These are phyloP conservation scores for Fusarium newnesense DNA, from an alignment of 2,329 filamentous ascomycete species.

Conservation along the genomic window DNA sequence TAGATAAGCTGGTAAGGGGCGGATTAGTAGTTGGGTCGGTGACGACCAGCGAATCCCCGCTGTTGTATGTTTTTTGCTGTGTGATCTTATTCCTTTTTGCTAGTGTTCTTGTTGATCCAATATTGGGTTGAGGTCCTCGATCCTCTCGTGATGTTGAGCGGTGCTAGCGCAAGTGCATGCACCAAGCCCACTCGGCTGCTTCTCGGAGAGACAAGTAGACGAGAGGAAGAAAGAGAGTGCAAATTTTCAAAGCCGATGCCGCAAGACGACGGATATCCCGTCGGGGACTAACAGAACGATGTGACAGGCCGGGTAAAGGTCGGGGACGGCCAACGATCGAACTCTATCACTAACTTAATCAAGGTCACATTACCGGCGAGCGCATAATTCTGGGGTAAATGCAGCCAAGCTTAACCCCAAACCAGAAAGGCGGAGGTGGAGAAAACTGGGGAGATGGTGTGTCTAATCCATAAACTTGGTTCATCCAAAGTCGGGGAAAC, in stretches of 20 bases:
- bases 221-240: neutral
- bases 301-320: neutral
- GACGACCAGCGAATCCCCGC: no score
- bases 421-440: constrained; percentile 12
- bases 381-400: constrained; percentile 6
- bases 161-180: neutral
- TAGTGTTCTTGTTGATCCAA: rapidly evolving
- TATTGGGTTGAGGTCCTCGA: no score
- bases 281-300: neutral
- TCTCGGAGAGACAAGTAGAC: neutral
- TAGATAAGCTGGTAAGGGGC: no score
- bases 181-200: neutral
- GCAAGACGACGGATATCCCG: neutral
- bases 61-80: no score
- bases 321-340: neutral
- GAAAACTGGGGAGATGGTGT: constrained; percentile 3
- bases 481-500: neutral
- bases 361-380: neutral
- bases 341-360: neutral
- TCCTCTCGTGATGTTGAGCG: neutral
- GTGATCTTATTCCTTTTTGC: neutral
- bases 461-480: neutral
- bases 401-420: neutral
- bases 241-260: neutral
- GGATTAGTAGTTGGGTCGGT: no score